phyloP scores from a whole-genome alignment of 2,329 filamentous ascomycete genomes.

The Incumbomyces lentus region DNA sequence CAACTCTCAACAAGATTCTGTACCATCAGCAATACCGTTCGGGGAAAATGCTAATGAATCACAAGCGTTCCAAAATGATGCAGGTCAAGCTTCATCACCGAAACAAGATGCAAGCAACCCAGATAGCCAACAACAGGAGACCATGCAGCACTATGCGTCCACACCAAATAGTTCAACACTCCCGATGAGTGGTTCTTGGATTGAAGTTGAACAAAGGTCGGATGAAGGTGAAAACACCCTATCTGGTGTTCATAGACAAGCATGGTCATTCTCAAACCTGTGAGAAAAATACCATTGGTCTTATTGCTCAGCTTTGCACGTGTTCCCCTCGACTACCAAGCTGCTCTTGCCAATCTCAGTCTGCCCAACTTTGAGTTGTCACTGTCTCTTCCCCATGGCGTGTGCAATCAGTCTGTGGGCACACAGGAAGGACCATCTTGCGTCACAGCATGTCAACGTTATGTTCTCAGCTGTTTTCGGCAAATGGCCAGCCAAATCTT shows the following conservation, averaged over 20 bases:
- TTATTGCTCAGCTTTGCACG: neutral
- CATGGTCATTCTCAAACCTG: conserved; percentile 17
- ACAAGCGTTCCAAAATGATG: neutral
- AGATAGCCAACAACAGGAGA: neutral
- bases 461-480: conserved; percentile 12
- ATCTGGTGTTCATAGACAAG: conserved; percentile 13
- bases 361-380: conserved; percentile 21
- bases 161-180: neutral
- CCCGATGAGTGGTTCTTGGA: conserved; percentile 1
- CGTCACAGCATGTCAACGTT: conserved; percentile 11
- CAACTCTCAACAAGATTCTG: neutral
- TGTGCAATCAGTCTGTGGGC: conserved; percentile 22
- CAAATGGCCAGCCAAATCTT: conserved; percentile 1
- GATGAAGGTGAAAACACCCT: conserved; percentile 11
- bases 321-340: neutral
- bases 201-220: conserved; percentile 5
- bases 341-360: neutral
- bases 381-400: conserved; percentile 18
- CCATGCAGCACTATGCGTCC: neutral
- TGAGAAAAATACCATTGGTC: conserved; percentile 3
- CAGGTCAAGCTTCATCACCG: neutral
- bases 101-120: neutral
- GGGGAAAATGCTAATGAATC: neutral
- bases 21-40: neutral
- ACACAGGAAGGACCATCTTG: conserved; percentile 18